phyloP scores from a whole-genome alignment of 2,329 filamentous ascomycete species.

The Talaromyces sp. region DNA sequence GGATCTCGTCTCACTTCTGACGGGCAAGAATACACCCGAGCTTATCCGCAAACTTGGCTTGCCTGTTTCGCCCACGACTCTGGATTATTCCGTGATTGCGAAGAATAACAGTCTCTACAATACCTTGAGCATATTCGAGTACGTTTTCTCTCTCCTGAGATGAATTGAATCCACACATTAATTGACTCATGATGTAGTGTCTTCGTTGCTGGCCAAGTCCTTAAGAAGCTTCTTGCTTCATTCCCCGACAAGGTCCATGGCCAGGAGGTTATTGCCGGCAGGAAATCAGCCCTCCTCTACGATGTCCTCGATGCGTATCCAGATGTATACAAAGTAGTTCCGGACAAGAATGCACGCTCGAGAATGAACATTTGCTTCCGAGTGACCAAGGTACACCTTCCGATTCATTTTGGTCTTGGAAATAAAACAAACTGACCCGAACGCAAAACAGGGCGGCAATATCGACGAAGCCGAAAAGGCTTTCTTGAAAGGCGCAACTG shows the following conservation, averaged over 20 bases:
- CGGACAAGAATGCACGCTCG: conserved; percentile 69
- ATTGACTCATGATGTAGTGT: background rate
- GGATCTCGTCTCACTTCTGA: conserved; percentile 65
- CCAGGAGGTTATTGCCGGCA: conserved; percentile 67
- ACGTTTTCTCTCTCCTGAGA: conserved; percentile 41
- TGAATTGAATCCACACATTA: conserved; percentile 47
- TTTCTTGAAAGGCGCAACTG: conserved; percentile 70
- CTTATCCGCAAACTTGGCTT: conserved; percentile 57
- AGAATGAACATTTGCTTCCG: conserved; percentile 96
- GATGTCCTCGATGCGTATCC: conserved; percentile 68
- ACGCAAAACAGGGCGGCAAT: conserved; percentile 44
- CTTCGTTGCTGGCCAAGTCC: conserved; percentile 67
- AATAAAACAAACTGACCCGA: conserved; percentile 20
- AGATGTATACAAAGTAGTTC: conserved; percentile 71
- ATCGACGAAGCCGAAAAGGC: conserved; percentile 66
- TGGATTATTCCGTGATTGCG: conserved; percentile 78
- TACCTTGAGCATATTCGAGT: conserved; percentile 86
- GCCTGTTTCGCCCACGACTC: conserved; percentile 58
- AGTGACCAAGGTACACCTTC: conserved; percentile 46
- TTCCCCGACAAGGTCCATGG: conserved; percentile 68
- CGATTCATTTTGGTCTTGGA: background rate
- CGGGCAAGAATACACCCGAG: background rate
- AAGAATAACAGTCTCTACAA: conserved; percentile 97
- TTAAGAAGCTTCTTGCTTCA: conserved; percentile 65
- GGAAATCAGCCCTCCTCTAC: conserved; percentile 77